Evolutionary conservation across 139 green algal species (phyloP).

Genomic region (Pleodorina starrii): DNA sequence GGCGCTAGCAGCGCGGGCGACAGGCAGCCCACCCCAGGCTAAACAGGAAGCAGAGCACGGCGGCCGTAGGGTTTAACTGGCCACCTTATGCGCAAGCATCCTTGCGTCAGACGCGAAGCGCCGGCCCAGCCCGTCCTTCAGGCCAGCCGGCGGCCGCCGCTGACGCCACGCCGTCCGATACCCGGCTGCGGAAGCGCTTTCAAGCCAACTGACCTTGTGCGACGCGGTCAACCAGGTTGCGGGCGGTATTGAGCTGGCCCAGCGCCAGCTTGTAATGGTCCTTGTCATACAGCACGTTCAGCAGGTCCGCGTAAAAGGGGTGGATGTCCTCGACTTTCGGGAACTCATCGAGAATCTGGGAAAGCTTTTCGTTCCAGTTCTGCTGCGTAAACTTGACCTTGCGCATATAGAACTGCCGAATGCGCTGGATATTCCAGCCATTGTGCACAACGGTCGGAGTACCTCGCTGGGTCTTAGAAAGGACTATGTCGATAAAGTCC

Average conservation of each 20-base stretch:
- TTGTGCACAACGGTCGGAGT: slow-evolving; percentile 99
- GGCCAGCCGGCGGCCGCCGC: no score
- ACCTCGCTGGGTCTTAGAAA: slow-evolving; percentile 96
- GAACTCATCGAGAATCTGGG: slow-evolving; percentile 97
- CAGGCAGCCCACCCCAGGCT: no score
- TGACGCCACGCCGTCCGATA: no score
- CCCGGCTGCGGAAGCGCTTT: no score
- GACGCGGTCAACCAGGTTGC: slow-evolving; percentile 95
- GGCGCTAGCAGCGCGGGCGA: no score
- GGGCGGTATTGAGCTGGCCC: slow-evolving; percentile 95
- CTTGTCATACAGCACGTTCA: slow-evolving; percentile 99
- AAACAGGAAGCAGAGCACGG: no score
- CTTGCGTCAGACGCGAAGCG: no score
- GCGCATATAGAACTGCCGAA: slow-evolving; percentile 99
- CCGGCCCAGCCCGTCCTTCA: no score
- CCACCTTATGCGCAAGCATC: no score
- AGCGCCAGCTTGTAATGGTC: slow-evolving; percentile 99
- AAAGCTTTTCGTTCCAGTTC: slow-evolving; percentile 96
- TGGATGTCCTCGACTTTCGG: slow-evolving; percentile 99
- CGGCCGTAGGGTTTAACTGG: no score
- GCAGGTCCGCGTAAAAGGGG: slow-evolving; percentile 98
- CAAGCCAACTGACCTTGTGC: slow-evolving; percentile 86
- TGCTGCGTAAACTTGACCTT: slow-evolving; percentile 96
- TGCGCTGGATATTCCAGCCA: slow-evolving; percentile 95
- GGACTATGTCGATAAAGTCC: slow-evolving; percentile 98